Base-by-base conservation (phyloP, 2,329 filamentous ascomycete genomes). In the Xylariales sp. region DNA sequence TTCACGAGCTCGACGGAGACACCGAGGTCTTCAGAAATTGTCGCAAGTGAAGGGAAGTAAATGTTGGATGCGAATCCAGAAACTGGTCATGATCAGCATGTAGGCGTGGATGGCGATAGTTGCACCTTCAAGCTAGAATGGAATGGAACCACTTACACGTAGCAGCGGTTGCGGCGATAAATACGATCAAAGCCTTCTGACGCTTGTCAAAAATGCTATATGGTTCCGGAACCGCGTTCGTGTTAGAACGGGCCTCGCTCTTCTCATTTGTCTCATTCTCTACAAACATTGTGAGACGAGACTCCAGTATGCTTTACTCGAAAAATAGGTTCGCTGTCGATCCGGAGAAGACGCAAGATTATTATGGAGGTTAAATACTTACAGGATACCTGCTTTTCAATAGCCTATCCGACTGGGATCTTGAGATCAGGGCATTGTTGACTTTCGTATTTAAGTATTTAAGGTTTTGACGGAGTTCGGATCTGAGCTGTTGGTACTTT, bases 171-270 rank as follows among this genome's bases (percentile, higher is more conserved):
- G 85, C 85, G 6, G 83, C 81, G 6, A 85, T 75, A 3, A 80
- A 65, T 0, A 86, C 78, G 32, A 87, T 84, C 0, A 86, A 23
- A 2, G 78, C 77, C 67, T 84, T 85, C 72, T 87, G 85, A 5
- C 80, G 75, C 41, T 76, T 79, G 70, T 85, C 83, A 32, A 86
- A 87, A 30, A 87, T 84, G 70, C 79, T 86, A 69, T 83, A 83
- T 0, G 83, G 84, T 49, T 77, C 75, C 7, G 56, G 28, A 39
- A 28, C 50, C 45, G 10, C 39, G 49, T 70, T 68, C 0, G 67
- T 53, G 32, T 23, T 34, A 34, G 55, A 30, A 28, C 30, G 45
- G 18, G 36, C 12, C 12, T 48, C 41, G 36, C 48, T n/a, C 18
- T 49, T 34, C 23, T 53, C 52, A 30, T 54, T 52, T 23, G 12